These are phyloP conservation scores for Podospora comata DNA, from an alignment of 495 filamentous ascomycete genomes.

Conservation along the genomic window DNA sequence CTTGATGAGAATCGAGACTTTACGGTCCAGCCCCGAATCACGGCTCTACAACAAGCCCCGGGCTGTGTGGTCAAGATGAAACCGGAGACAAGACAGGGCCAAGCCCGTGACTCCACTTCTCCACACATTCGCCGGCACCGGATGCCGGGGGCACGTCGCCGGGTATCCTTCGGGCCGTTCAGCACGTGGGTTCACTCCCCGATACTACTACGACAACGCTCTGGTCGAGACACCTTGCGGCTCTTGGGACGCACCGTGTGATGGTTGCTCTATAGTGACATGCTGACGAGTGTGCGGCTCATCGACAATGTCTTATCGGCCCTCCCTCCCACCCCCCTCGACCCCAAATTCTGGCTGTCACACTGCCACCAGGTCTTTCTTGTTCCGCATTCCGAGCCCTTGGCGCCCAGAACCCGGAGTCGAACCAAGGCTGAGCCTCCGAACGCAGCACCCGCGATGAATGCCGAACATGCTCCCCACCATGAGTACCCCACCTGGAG, in stretches of 20 bases:
- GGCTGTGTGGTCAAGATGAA: neutral
- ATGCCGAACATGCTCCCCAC: slow-evolving; percentile 3
- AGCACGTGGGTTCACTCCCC: neutral
- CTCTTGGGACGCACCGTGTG: neutral
- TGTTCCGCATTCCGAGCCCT: neutral
- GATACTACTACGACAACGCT: neutral
- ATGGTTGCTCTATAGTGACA: neutral
- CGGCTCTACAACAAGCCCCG: neutral
- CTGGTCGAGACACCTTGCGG: neutral
- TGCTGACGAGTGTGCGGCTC: too few species aligned
- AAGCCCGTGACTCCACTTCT: neutral
- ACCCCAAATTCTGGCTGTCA: neutral
- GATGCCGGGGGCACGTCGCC: neutral
- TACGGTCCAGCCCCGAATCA: neutral
- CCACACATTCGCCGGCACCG: neutral
- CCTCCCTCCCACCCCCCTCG: too few species aligned
- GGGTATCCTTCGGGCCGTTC: neutral
- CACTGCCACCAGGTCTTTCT: neutral
- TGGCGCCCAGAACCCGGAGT: neutral
- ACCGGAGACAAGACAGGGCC: neutral
- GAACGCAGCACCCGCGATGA: neutral
- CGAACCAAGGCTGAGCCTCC: neutral
- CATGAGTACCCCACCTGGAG: neutral
- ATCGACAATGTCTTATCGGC: too few species aligned
- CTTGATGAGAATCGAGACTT: too few species aligned